phyloP scores from a whole-genome alignment of 768 basidiomycete species.

The Macrolepiota dolichaula region DNA sequence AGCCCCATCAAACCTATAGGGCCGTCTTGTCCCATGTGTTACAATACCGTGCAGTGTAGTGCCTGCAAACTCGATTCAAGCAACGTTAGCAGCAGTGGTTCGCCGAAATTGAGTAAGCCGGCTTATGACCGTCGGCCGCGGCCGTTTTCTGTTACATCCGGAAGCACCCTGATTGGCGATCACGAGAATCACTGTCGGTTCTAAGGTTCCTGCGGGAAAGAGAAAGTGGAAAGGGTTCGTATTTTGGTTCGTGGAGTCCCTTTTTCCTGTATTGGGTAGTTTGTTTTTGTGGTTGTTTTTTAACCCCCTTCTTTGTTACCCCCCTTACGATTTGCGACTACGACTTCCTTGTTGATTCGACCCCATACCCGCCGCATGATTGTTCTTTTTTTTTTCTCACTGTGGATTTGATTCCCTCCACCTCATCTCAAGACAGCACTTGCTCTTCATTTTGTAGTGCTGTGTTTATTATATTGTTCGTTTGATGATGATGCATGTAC shows the following conservation, averaged over 20 bases:
- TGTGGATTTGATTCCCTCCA: background rate
- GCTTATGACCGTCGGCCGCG: background rate
- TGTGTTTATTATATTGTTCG: background rate
- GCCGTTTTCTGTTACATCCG: conserved; percentile 9
- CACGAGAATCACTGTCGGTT: conserved; percentile 4
- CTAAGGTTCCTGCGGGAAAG: too few relatives aligned
- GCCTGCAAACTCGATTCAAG: conserved; percentile 11
- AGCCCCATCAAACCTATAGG: conserved; percentile 6
- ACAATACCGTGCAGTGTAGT: conserved; percentile 7
- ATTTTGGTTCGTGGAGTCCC: background rate
- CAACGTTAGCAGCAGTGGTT: background rate
- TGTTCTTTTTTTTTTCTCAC: background rate
- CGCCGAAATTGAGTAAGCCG: background rate
- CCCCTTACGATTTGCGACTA: background rate
- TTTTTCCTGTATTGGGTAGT: background rate
- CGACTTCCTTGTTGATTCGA: background rate
- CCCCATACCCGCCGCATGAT: background rate
- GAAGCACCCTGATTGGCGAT: conserved; percentile 10
- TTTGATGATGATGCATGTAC: background rate
- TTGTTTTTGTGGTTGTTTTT: too few relatives aligned
- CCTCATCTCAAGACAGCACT: background rate
- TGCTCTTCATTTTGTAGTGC: background rate
- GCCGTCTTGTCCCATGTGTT: conserved; percentile 5
- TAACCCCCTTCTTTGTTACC: too few relatives aligned
- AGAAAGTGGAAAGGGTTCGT: too few relatives aligned